Percentiles rank a stretch among this genome's conserved stretches.
phyloP scores from a whole-genome alignment of 2,329 filamentous ascomycete species.

The Ceratocystis lukuohia region DNA sequence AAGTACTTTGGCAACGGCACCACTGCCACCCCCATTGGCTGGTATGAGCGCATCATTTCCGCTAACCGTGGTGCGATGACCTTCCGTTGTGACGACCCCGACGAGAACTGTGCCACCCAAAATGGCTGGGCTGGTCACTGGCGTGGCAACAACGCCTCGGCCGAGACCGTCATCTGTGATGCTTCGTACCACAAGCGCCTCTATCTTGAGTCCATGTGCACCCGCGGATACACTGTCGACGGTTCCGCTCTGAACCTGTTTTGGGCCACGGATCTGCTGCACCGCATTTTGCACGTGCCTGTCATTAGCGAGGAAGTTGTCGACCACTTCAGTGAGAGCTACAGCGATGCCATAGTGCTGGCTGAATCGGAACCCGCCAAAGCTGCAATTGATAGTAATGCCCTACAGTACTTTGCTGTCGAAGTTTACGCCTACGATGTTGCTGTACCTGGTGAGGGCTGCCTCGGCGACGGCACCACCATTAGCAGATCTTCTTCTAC shows the following conservation, averaged over 20 bases:
- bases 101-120: conserved; percentile 46
- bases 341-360: conserved; percentile 40
- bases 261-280: conserved; percentile 54
- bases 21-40: conserved; percentile 46
- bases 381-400: conserved; percentile 44
- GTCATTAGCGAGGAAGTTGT: conserved; percentile 45
- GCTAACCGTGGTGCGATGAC: conserved; percentile 43
- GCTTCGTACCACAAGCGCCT: conserved; percentile 46
- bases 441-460: conserved; percentile 48
- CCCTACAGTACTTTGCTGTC: conserved; percentile 55
- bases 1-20: conserved; percentile 54
- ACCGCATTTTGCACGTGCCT: conserved; percentile 52
- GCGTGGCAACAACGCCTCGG: conserved; percentile 49
- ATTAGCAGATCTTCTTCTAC: conserved; percentile 16
- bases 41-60: conserved; percentile 46
- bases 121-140: conserved; percentile 52
- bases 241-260: conserved; percentile 43
- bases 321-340: conserved; percentile 49
- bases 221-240: conserved; percentile 48
- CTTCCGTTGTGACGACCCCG: conserved; percentile 57
- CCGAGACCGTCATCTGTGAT: conserved; percentile 57
- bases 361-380: conserved; percentile 36
- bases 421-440: conserved; percentile 55
- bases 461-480: conserved; percentile 33
- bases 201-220: conserved; percentile 46